phyloP scores from a whole-genome alignment of 2,329 filamentous ascomycete genomes.

The Phaeosphaeria sp. region DNA sequence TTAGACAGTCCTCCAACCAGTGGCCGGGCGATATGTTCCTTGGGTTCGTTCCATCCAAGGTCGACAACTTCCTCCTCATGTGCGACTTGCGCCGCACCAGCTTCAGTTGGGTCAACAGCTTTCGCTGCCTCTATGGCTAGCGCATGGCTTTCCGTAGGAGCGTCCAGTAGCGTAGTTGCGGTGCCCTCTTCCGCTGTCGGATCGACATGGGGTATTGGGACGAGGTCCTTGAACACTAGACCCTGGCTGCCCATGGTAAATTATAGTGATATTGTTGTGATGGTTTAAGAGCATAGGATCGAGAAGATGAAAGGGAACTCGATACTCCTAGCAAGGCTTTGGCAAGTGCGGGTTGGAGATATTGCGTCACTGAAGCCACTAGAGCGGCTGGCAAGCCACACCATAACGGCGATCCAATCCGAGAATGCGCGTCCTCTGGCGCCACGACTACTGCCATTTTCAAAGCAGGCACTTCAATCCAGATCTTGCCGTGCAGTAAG shows the following conservation, averaged over 20 bases:
- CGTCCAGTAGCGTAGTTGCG: conserved; percentile 45
- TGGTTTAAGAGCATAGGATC: neutral
- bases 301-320: neutral
- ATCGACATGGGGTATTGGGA: conserved; percentile 44
- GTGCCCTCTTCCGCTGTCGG: conserved; percentile 36
- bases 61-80: conserved; percentile 65
- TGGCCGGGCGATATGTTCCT: conserved; percentile 62
- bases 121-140: conserved; percentile 51
- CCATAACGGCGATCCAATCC: conserved; percentile 13
- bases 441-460: neutral
- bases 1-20: conserved; percentile 74
- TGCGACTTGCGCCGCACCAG: conserved; percentile 53
- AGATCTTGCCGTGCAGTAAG: neutral
- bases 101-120: conserved; percentile 44
- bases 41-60: conserved; percentile 72
- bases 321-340: conserved; percentile 6
- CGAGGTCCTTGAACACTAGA: conserved; percentile 45
- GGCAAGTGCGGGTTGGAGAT: neutral
- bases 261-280: neutral
- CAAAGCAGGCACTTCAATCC: neutral
- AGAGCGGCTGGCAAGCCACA: conserved; percentile 14
- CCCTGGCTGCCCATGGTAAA: conserved; percentile 39
- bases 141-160: conserved; percentile 56
- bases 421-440: neutral
- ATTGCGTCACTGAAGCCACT: conserved; percentile 29